Percentiles rank a stretch among this genome's conserved stretches.
Evolutionary conservation across 495 filamentous ascomycete genomes (phyloP).

Genomic region (Friedmanniomyces endolithicus): DNA sequence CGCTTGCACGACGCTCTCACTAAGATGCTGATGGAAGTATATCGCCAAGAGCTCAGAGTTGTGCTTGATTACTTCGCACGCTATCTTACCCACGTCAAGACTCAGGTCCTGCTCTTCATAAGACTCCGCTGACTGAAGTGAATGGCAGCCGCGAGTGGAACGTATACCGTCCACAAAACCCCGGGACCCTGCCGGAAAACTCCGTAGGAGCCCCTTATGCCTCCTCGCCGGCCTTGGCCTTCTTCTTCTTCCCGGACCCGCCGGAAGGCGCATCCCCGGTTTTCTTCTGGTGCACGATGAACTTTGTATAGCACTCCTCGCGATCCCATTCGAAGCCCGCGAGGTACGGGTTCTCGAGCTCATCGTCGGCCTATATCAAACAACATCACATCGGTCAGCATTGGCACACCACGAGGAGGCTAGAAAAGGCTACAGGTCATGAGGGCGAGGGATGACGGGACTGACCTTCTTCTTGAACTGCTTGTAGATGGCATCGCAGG

Average conservation of each 20-base stretch:
- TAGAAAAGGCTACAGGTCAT: no score
- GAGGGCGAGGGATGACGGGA: background rate
- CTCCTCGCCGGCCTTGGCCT: constrained; percentile 35
- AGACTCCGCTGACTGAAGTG: constrained; percentile 3
- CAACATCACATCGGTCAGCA: no score
- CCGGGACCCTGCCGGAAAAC: background rate
- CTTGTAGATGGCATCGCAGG: constrained; percentile 85
- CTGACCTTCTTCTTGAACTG: constrained; percentile 83
- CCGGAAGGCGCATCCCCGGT: constrained; percentile 41
- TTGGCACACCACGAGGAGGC: no score
- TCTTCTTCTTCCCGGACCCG: constrained; percentile 59
- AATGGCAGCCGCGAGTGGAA: constrained; percentile 1
- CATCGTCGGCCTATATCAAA: constrained; percentile 62
- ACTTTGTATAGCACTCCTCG: constrained; percentile 59
- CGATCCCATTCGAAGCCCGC: constrained; percentile 92
- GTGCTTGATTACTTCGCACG: background rate
- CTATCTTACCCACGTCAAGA: background rate
- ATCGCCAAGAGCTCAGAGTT: no score
- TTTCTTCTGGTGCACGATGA: constrained; percentile 75
- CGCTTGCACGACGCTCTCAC: no score
- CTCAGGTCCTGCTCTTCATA: background rate
- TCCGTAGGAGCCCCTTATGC: background rate
- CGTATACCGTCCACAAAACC: background rate
- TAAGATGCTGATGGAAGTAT: no score
- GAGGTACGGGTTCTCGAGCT: constrained; percentile 68